Evolutionary conservation across 2,329 filamentous ascomycete genomes (phyloP).

Genomic region (Fusarium chlamydosporum): DNA sequence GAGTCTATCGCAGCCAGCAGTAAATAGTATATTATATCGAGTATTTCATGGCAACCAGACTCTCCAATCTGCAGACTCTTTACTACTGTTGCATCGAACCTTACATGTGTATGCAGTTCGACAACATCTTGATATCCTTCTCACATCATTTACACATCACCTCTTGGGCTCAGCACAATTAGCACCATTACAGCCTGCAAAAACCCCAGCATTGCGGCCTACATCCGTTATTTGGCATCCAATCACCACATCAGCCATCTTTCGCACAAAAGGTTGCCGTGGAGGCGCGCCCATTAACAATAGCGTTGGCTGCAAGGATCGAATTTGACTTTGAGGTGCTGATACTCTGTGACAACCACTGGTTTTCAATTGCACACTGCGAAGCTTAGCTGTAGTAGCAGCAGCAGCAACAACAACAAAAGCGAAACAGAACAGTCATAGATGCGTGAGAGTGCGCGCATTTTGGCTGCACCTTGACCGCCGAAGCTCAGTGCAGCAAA

Average conservation of each 20-base stretch:
- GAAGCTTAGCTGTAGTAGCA: slow-evolving; percentile 1
- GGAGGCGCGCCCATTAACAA: slow-evolving; percentile 9
- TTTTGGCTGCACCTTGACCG: slow-evolving; percentile 15
- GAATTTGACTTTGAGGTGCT: slow-evolving; percentile 8
- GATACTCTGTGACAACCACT: background rate
- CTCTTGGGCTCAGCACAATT: slow-evolving; percentile 2
- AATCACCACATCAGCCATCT: slow-evolving; percentile 9
- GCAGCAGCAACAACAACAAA: background rate
- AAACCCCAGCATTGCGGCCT: background rate
- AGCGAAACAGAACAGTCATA: slow-evolving; percentile 23
- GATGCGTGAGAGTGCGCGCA: slow-evolving; percentile 14
- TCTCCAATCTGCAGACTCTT: background rate
- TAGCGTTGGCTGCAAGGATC: slow-evolving; percentile 12
- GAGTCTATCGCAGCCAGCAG: slow-evolving; percentile 17
- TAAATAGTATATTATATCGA: slow-evolving; percentile 16
- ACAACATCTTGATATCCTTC: slow-evolving; percentile 1
- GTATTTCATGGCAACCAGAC: background rate
- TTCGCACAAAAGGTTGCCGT: slow-evolving; percentile 10
- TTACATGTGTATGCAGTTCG: background rate
- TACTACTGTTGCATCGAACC: background rate
- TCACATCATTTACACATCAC: slow-evolving; percentile 25
- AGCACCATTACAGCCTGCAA: background rate
- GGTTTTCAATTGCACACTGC: background rate
- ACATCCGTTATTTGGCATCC: background rate
- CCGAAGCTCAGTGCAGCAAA: background rate